Base-by-base conservation (phyloP, 2,329 filamentous ascomycete species). In the Rhinocladiella similis region DNA sequence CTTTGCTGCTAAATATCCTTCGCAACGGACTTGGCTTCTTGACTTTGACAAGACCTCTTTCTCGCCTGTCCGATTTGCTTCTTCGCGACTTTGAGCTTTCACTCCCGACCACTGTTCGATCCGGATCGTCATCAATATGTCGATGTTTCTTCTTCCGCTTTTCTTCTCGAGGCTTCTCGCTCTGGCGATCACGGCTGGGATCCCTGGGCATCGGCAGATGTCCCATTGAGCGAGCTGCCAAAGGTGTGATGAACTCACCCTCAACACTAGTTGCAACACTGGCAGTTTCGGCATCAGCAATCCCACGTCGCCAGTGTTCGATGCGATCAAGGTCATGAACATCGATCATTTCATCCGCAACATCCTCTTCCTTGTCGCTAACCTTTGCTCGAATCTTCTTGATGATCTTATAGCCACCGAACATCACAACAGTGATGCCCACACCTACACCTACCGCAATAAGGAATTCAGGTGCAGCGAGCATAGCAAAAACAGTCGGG, bases 351-450 rank as follows among this genome's bases (percentile, higher is more conserved):
- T 86, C 81, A 50, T 85, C 82, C 63, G 82, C 74, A 51, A 72
- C 70, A 1, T 57, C 57, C 10, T 64, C 70, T 54, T 65, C 69
- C 54, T 70, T 66, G 16, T 65, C 53, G n/a, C 59, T 59, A 10
- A 59, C 41, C 10, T 54, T 53, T 20, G 62, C 63, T 66, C 79
- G 77, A 63, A 97, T 90, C 65, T 86, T 87, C 80, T 97, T 95
- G 74, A 99, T 86, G 71, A 99, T 97, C 76, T 96, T 97, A 83
- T 91, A 97, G 4, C 94, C 93, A 52, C 94, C 94, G 58, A 99
- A 90, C 72, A 94, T 92, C 66, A 99, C 90, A 7, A 97, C 86
- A 0, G 94, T 97, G n/a, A 96, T 87, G 13, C 94, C 94, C 0
- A 96, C 86, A 0, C 89, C 90, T 13, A 96, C 85, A 42, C 92